Percentiles rank a stretch among this genome's conserved stretches.
These are phyloP conservation scores for Epichloe elymi DNA, from an alignment of 2,329 filamentous ascomycete genomes.

Conservation along the genomic window DNA sequence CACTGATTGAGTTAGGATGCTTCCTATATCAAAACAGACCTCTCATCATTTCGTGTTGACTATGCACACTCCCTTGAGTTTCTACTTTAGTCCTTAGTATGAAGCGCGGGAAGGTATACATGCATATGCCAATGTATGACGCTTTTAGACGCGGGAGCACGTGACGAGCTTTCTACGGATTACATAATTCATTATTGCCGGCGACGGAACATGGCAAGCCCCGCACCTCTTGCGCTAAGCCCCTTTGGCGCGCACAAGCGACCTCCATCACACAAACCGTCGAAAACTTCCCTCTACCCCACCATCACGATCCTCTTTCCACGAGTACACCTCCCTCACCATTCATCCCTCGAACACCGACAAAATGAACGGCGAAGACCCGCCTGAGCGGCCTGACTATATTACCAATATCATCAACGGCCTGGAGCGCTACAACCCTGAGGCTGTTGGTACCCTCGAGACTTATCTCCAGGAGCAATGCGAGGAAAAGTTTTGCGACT, in stretches of 20 bases:
- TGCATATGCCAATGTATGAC: constrained; percentile 15
- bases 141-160: constrained; percentile 18
- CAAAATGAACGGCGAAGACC: constrained; percentile 66
- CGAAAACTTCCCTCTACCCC: constrained; percentile 30
- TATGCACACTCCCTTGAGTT: no score
- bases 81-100: no score
- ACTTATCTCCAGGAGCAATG: constrained; percentile 91
- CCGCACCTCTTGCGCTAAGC: constrained; percentile 19
- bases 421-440: constrained; percentile 95
- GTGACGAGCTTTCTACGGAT: constrained; percentile 13
- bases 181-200: not conserved
- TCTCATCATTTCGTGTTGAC: not conserved
- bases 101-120: not conserved
- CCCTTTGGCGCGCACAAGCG: constrained; percentile 25
- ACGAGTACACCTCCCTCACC: constrained; percentile 13
- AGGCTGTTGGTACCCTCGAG: constrained; percentile 87
- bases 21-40: not conserved
- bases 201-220: constrained; percentile 12
- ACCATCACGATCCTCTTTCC: constrained; percentile 24
- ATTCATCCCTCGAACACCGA: constrained; percentile 13
- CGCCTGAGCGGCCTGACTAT: constrained; percentile 80
- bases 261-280: constrained; percentile 24
- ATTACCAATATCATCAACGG: constrained; percentile 92
- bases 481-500: constrained; percentile 86
- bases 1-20: no score